Evolutionary conservation across 306 rosid species (phyloP).

Genomic region (Cicer chorassanicum): DNA sequence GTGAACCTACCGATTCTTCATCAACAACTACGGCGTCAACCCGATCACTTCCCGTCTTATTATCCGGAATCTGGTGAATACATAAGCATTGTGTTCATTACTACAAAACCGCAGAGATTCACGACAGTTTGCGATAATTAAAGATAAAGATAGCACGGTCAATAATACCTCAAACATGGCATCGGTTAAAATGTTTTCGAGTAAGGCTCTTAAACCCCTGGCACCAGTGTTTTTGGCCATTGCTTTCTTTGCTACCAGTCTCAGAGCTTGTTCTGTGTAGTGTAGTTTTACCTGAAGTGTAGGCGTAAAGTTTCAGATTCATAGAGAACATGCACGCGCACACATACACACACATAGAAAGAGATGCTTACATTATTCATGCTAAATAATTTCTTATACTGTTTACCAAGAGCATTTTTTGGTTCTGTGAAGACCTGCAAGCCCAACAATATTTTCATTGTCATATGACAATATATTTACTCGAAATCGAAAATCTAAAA

Average conservation of each 20-base stretch:
- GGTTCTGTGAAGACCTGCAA: constrained; percentile 91
- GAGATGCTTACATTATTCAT: constrained; percentile 80
- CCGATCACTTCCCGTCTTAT: constrained; percentile 71
- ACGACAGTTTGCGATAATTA: constrained; percentile 8
- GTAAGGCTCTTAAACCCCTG: constrained; percentile 85
- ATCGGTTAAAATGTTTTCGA: constrained; percentile 85
- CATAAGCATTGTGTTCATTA: constrained; percentile 29
- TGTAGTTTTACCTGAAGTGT: constrained; percentile 81
- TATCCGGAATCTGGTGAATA: constrained; percentile 80
- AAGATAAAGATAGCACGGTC: constrained; percentile 16
- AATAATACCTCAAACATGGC: constrained; percentile 89
- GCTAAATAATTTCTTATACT: constrained; percentile 87
- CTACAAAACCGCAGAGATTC: not conserved
- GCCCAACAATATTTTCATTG: constrained; percentile 36
- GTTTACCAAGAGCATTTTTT: constrained; percentile 92
- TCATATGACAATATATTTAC: constrained; percentile 22
- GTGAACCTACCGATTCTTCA: constrained; percentile 74
- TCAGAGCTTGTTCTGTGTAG: constrained; percentile 70
- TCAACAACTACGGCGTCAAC: constrained; percentile 87
- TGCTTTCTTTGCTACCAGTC: constrained; percentile 80
- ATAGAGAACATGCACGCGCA: not conserved
- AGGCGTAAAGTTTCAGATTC: constrained; percentile 30
- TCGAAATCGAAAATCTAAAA: constrained; percentile 12
- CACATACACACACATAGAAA: not conserved
- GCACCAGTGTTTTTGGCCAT: constrained; percentile 97